Base-by-base conservation (phyloP, 2,329 filamentous ascomycete genomes). In the Claviceps citrina region DNA sequence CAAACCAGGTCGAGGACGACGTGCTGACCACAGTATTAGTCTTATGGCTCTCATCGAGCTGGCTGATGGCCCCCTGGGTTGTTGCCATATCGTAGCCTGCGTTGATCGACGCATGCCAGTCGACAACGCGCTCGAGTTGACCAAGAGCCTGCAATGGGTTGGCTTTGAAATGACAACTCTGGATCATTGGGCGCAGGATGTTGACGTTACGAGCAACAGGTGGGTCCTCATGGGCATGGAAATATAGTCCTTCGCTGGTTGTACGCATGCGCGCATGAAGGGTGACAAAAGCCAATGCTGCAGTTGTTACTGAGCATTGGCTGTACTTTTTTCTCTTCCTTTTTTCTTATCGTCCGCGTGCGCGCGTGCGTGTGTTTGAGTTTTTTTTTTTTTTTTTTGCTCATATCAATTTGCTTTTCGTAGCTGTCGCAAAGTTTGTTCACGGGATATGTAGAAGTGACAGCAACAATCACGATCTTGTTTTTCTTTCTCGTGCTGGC, bases 191-290 rank as follows among this genome's bases (percentile, higher is more conserved):
- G 71, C 74, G 13, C 64, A 68, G 34, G 67, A 68, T 30, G 57
- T 71, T 40, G 74, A 82, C 46, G 70, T 79, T 39, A 76, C 81
- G 38, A 93, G 85, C 63, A 65, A 77, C 39, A 70, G 70, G 52
- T 95, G 87, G 87, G 60, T 94, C 43, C 85, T 93, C 57, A 76
- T 94, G 68, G 78, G 78, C 46, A 91, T 93, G 77, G 86, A 94
- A 58, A 66, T 89, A 43, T 93, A 71, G 67, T 2, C 25, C 9
- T 6, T 18, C 16, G 18, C 9, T 16, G 5, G 6, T 10, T n/a
- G 25, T 39, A 12, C n/a, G 34, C 24, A 19, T 33, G n/a, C 13
- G 18, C 24, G n/a, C n/a, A 15, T 15, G n/a, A 10, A 27, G 24
- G 22, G 20, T 13, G 27, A 26, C 13, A 22, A 20, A 12, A 22